phyloP scores from a whole-genome alignment of 352 stramenopile species.

The Plasmopara muralis region DNA sequence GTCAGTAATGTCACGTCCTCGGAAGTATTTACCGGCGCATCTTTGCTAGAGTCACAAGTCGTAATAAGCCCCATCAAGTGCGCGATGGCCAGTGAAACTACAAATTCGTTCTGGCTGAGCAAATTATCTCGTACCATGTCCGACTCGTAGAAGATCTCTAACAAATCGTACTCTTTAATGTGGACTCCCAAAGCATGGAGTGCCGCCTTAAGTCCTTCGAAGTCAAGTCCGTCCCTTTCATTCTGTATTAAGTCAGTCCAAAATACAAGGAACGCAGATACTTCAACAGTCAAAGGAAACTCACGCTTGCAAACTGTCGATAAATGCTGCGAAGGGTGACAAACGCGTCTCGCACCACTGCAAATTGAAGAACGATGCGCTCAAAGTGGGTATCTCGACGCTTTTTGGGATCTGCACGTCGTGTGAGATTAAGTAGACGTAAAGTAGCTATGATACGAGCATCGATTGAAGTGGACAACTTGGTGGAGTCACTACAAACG shows the following conservation, averaged over 20 bases:
- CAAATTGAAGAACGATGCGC: constrained; percentile 71
- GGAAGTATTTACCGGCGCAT: constrained; percentile 23
- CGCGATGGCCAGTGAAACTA: constrained; percentile 77
- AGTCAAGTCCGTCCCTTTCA: constrained; percentile 52
- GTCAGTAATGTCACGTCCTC: constrained; percentile 33
- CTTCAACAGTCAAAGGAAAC: constrained; percentile 10
- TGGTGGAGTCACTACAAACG: constrained; percentile 26
- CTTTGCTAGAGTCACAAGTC: constrained; percentile 51
- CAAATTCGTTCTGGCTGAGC: constrained; percentile 81
- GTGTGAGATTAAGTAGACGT: constrained; percentile 49
- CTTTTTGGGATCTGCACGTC: constrained; percentile 37
- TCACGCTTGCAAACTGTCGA: constrained; percentile 46
- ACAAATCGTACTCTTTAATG: constrained; percentile 63
- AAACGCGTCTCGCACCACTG: constrained; percentile 54
- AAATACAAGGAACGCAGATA: neutral
- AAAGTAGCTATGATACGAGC: constrained; percentile 62
- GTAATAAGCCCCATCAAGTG: constrained; percentile 78
- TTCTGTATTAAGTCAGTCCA: constrained; percentile 18
- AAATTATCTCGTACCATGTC: constrained; percentile 85
- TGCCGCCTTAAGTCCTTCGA: constrained; percentile 56
- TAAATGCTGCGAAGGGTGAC: constrained; percentile 62
- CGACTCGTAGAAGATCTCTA: constrained; percentile 84
- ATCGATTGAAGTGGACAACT: constrained; percentile 49
- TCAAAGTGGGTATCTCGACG: constrained; percentile 61
- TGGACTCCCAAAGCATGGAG: constrained; percentile 50